phyloP scores from a whole-genome alignment of 2,329 filamentous ascomycete species.

The Trichophyton rubrum region DNA sequence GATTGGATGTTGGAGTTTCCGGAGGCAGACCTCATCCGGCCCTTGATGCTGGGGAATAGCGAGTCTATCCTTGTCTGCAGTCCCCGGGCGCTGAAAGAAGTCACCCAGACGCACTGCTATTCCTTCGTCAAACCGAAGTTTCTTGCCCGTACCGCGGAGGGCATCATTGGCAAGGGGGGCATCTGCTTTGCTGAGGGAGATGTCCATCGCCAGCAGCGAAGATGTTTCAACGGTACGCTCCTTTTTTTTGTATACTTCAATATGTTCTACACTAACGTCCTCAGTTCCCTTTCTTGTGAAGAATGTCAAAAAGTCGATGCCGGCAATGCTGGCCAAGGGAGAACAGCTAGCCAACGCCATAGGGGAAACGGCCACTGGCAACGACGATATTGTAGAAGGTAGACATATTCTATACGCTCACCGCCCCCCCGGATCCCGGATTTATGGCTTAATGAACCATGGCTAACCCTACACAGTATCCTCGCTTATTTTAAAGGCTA shows the following conservation, averaged over 20 bases:
- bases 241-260: too few species aligned
- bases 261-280: too few species aligned
- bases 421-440: too few species aligned
- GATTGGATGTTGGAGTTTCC: constrained; percentile 5
- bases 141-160: not conserved
- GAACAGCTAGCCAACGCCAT: not conserved
- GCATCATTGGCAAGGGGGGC: not conserved
- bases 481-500: constrained; percentile 1
- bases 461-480: not conserved
- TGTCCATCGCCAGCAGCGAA: constrained; percentile 1
- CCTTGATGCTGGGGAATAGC: not conserved
- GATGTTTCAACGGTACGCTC: constrained; percentile 2
- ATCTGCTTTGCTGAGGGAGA: constrained; percentile 6
- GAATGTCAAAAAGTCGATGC: constrained; percentile 3
- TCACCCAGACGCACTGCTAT: constrained; percentile 3
- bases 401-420: not conserved
- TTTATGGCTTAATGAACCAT: not conserved
- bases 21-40: constrained; percentile 5
- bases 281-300: constrained; percentile 2
- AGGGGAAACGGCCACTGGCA: not conserved
- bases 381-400: not conserved
- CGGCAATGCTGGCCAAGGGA: not conserved
- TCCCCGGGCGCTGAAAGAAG: constrained; percentile 2
- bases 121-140: constrained; percentile 5
- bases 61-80: constrained; percentile 5